Conservation (phyloP, 805 yeast genomes). For the Tetrapisispora nanseiensis region DNA sequence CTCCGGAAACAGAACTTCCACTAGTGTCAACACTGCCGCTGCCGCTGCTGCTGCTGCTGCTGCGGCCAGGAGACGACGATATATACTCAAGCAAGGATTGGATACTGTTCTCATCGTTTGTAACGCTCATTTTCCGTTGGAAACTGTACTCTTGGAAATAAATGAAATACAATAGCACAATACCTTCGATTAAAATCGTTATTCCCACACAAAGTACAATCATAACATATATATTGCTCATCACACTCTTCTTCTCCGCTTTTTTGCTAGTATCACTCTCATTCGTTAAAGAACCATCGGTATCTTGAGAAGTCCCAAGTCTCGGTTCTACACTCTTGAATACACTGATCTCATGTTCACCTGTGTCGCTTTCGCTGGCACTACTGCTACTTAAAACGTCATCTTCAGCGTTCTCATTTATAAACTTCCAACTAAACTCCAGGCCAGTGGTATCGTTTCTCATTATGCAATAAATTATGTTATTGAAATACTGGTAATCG, state of each 20-base stretch:
- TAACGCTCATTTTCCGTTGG: too few species aligned
- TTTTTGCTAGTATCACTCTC: too few species aligned
- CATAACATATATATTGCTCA: background rate
- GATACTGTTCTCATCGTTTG: background rate
- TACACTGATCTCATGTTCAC: background rate
- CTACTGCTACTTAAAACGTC: conserved; percentile 1
- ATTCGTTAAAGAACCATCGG: too few species aligned
- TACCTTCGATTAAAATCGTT: background rate
- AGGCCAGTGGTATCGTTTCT: background rate
- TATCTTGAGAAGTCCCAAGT: too few species aligned
- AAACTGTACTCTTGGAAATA: background rate
- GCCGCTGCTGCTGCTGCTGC: too few species aligned
- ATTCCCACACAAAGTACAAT: background rate
- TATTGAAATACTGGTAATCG: too few species aligned
- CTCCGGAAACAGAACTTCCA: too few species aligned
- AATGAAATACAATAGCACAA: background rate
- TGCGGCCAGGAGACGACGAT: too few species aligned
- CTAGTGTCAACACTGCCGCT: too few species aligned
- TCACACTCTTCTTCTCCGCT: background rate
- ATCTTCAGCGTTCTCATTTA: background rate
- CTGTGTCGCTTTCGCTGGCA: background rate
- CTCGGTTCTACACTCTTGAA: background rate
- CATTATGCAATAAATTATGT: background rate
- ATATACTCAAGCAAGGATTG: too few species aligned
- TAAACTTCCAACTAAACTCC: conserved; percentile 1